These are phyloP conservation scores for Fusarium stilboides DNA, from an alignment of 2,329 filamentous ascomycete genomes.

Conservation along the genomic window DNA sequence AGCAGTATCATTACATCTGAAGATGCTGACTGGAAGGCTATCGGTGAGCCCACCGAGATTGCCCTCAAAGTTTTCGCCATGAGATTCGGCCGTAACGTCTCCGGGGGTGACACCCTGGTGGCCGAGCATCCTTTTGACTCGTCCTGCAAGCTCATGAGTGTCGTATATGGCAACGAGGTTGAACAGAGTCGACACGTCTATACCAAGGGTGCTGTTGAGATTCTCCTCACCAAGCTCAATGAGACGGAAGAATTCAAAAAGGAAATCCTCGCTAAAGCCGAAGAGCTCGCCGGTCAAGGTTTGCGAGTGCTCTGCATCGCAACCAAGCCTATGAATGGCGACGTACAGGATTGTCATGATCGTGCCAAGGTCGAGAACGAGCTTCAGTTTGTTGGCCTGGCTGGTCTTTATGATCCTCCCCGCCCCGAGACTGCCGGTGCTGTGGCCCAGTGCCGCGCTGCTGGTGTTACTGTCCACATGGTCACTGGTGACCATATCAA, in stretches of 20 bases:
- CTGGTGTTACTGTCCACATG: constrained; percentile 78
- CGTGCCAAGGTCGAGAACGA: constrained; percentile 70
- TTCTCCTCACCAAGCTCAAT: constrained; percentile 67
- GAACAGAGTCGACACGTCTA: constrained; percentile 62
- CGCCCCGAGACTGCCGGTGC: constrained; percentile 75
- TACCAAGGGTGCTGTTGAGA: constrained; percentile 72
- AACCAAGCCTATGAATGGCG: constrained; percentile 60
- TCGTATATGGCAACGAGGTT: constrained; percentile 67
- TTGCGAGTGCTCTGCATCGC: constrained; percentile 80
- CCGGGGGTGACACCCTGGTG: constrained; percentile 63
- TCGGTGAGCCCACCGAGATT: constrained; percentile 80
- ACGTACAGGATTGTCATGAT: constrained; percentile 58
- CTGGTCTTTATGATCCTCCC: constrained; percentile 81
- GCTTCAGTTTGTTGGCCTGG: constrained; percentile 77
- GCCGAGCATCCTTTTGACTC: constrained; percentile 82
- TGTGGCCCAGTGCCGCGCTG: constrained; percentile 70
- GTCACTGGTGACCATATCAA: constrained; percentile 79
- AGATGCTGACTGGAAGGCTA: constrained; percentile 67
- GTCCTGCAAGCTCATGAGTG: constrained; percentile 81
- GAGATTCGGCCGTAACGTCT: constrained; percentile 72
- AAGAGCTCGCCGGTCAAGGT: constrained; percentile 73
- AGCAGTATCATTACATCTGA: constrained; percentile 64
- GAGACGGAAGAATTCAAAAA: constrained; percentile 63
- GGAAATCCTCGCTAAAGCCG: constrained; percentile 65
- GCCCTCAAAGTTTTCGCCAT: constrained; percentile 81